Base-by-base conservation (phyloP, 2,329 filamentous ascomycete species). In the Bretziella fagacearum region DNA sequence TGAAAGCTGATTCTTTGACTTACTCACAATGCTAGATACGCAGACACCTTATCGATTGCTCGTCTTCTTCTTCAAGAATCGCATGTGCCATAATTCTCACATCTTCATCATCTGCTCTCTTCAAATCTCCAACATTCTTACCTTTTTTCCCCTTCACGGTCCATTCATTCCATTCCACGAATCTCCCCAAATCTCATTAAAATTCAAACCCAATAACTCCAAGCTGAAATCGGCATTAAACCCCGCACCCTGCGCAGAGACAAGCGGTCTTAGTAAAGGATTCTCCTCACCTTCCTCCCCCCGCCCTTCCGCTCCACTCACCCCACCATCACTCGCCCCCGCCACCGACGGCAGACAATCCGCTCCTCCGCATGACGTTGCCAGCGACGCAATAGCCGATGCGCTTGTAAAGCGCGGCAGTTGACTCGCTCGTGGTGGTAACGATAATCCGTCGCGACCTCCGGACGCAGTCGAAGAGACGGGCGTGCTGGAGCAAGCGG, bases 151-250 rank as follows among this genome's bases (percentile, higher is more conserved):
- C n/a, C n/a, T n/a, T n/a, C n/a, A 48, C 22, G 41, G 47, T 20
- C 42, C 46, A 25, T 47, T 57, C 54, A 63, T 51, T 64, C 55
- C 53, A 65, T 63, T 44, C 64, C 64, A 67, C 46, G 62, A 63
- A 52, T 70, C 69, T 33, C 68, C 70, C 70, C 70, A 74, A 46
- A 74, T 60, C 52, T 73, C 70, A 51, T 72, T 71, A 44, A 74
- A 56, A 52, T 73, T 71, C 46, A 70, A 62, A 3, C 70, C 70
- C 42, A 73, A 58, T 36, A 70, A 58, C 54, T 73, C 70, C 43
- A 73, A 63, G 53, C 65, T 72, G 50, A 70, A 69, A 48, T 73
- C 70, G 25, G 70, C 65, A 52, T 71, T 71, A 40, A 69, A 65
- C 0, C 57, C 56, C 32, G 58, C 55, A 29, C 59, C 53, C 53